A percentile compares a stretch with the other conserved stretches of the same genome.
Evolutionary conservation across 306 rosid genomes (phyloP).

Genomic region (Chamaecrista fasciculata): DNA sequence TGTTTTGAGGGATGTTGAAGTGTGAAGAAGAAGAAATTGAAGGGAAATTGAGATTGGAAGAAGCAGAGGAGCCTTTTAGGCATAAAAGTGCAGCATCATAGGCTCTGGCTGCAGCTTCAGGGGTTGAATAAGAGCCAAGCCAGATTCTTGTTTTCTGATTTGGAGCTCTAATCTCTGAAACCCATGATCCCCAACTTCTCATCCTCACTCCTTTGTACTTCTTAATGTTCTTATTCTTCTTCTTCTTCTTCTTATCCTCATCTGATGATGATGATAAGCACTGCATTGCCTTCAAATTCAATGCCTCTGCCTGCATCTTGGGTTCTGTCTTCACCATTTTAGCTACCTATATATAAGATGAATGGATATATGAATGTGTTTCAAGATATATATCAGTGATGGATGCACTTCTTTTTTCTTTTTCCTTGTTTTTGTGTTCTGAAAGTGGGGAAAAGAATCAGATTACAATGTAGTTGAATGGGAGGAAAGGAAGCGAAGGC

Average conservation of each 20-base stretch:
- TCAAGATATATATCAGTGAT: neutral
- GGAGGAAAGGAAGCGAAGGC: conserved; percentile 18
- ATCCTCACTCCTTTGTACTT: conserved; percentile 97
- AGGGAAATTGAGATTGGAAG: conserved; percentile 84
- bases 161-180: conserved; percentile 95
- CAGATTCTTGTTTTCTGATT: conserved; percentile 95
- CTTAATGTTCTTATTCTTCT: too few species aligned
- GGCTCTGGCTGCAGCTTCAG: conserved; percentile 99
- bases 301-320: conserved; percentile 45
- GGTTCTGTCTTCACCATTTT: conserved; percentile 85
- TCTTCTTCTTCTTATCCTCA: conserved; percentile 38
- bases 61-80: conserved; percentile 86
- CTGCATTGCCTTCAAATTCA: conserved; percentile 23
- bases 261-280: conserved; percentile 16
- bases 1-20: conserved; percentile 40
- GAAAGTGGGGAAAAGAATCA: conserved; percentile 38
- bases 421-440: conserved; percentile 22
- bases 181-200: conserved; percentile 99
- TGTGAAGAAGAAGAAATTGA: conserved; percentile 34
- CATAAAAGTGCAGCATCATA: conserved; percentile 96
- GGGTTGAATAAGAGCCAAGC: conserved; percentile 90
- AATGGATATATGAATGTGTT: too few species aligned
- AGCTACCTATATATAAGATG: too few species aligned
- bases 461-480: conserved; percentile 28
- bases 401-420: too few species aligned